Evolutionary conservation across 352 stramenopile genomes (phyloP).

Genomic region (Phytopythium cucurbitacearum): DNA sequence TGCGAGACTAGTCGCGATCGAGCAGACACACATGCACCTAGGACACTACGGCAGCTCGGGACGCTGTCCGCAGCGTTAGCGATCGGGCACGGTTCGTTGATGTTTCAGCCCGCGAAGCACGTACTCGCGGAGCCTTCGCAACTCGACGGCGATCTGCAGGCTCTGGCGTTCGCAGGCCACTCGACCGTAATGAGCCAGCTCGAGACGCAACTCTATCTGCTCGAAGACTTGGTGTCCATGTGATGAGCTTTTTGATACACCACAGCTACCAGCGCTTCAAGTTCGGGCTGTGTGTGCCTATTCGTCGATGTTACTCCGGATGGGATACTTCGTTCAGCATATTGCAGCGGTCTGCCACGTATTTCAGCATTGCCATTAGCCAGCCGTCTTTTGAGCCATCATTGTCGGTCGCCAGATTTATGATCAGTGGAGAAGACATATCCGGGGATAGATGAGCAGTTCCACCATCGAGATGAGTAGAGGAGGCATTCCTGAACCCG

Average conservation of each 20-base stretch:
- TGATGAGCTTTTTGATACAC: constrained; percentile 61
- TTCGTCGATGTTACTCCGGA: too few relatives aligned
- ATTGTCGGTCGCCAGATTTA: too few relatives aligned
- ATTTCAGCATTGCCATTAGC: too few relatives aligned
- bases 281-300: constrained; percentile 22
- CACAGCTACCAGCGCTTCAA: constrained; percentile 67
- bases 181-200: constrained; percentile 53
- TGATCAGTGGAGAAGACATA: too few relatives aligned
- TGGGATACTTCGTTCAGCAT: too few relatives aligned
- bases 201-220: constrained; percentile 62
- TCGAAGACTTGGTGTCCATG: constrained; percentile 66
- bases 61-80: constrained; percentile 70
- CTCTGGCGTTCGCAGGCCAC: constrained; percentile 54
- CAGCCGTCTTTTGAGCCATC: too few relatives aligned
- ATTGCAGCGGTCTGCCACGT: too few relatives aligned
- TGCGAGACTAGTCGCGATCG: constrained; percentile 1
- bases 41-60: constrained; percentile 35
- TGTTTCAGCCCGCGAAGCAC: constrained; percentile 66
- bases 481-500: too few relatives aligned
- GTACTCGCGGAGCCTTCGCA: constrained; percentile 55
- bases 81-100: constrained; percentile 59
- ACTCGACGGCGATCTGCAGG: constrained; percentile 74
- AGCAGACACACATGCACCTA: constrained; percentile 35
- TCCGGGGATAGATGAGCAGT: too few relatives aligned
- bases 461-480: too few relatives aligned